Evolutionary conservation across 139 green algal genomes (phyloP), one percentile per base, ranked within the genome.

Genomic region (Picochlorum sp.): DNA sequence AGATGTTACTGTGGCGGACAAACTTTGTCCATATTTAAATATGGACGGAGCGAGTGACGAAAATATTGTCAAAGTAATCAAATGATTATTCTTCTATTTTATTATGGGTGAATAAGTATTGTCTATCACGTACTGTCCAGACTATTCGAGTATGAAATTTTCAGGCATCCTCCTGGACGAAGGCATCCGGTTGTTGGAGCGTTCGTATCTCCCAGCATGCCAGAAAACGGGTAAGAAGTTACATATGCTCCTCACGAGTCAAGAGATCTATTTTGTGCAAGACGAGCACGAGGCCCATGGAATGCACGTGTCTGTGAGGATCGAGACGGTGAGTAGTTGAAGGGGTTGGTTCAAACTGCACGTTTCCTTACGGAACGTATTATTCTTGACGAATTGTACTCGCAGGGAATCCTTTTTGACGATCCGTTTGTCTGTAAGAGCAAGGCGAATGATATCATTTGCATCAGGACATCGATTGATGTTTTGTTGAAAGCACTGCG

Each of bases 181-280:
- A 13, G 82, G 82, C 1, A 28, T 77, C 0, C 60, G 73, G 0
- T 35, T 65, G 12, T 61, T 89, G n/a, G 67, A 77, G 50, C 73
- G 78, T 32, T 70, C 67, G 74, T 58, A 92, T 36, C 41, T 91
- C 30, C 84, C 84, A 18, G 77, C 79, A 1, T 55, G 91, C 4
- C 83, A 92, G 25, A 91, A 91, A 53, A 76, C 85, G 63, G 84
- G 84, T 33, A 92, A 92, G 64, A 68, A 70, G 3, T 80, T 68
- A 58, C 67, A 85, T 40, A 32, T 90, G 24, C 67, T 92, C 28
- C 51, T 92, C 28, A 40, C 68, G 0, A 57, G 63, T 1, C 64
- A 81, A 18, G 74, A 88, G 12, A 24, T 88, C 8, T 65, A 80
- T 51, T 47, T 92, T 4, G 50, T 92, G 0, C 83, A 92, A 64